Evolutionary conservation across 257 asterid species (phyloP), one percentile per base, ranked within the genome.

Genomic region (Datura wrightii): DNA sequence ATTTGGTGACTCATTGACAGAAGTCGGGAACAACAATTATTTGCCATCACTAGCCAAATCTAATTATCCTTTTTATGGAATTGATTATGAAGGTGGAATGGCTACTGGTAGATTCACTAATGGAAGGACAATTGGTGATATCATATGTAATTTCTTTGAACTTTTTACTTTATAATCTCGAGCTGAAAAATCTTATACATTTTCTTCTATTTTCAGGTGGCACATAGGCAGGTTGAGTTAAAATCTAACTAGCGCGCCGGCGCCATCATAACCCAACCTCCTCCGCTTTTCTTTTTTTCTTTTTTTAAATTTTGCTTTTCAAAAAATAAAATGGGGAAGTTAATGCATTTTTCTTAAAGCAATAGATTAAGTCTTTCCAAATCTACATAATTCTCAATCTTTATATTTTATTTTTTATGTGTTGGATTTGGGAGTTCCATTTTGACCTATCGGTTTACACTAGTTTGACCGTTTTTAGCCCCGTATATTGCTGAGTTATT

Each of bases 1-100:
- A 14, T 95, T 95, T 44, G 98, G 98, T 36, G 98, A 92, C 90
- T 94, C 98, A 19, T 86, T 95, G 84, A 89, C 96, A n/a, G 98
- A 95, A 89, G 97, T 95, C 8, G 98, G 98, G 81, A 93, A 95
- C 87, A 95, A 95, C 87, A 95, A 95, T 86, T 87, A 84, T 89
- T 84, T 94, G 42, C 92, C 88, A 44, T 93, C 97, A 24, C 90
- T 93, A 1, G 97, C 97, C 5, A 93, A 88, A 66, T 89, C 97
- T 44, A 91, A 93, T 86, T 93, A 80, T 10, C 97, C 96, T 42
- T 87, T 83, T 84, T 93, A 95, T 52, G 97, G 97, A 14, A 85
- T 95, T 71, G 98, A 95, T 79, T 95, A 85, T 52, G 46, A 10
- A 7, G 97, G 90, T 31, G 97, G 94, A 79, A 85, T 53, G 80